A percentile compares a stretch with the other conserved stretches of the same genome.
These are phyloP conservation scores for Kalaharituber pfeilii DNA, from an alignment of 2,329 filamentous ascomycete genomes.

Conservation along the genomic window DNA sequence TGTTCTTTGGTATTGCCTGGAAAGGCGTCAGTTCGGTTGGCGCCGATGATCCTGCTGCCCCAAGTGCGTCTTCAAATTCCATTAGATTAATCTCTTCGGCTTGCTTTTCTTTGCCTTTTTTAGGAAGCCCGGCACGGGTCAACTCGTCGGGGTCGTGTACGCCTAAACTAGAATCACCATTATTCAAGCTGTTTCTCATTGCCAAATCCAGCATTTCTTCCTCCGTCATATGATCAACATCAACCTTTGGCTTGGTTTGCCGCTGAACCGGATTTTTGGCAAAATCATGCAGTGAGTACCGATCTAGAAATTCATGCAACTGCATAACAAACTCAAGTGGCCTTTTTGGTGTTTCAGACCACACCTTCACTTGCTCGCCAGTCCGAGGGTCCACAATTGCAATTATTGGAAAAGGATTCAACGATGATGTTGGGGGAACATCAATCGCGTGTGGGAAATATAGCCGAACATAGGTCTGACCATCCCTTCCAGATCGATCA, in stretches of 20 bases:
- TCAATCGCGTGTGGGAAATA: slow-evolving; percentile 56
- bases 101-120: slow-evolving; percentile 39
- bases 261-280: slow-evolving; percentile 70
- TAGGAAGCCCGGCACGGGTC: slow-evolving; percentile 44
- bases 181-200: slow-evolving; percentile 54
- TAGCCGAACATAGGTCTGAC: slow-evolving; percentile 69
- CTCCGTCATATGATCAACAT: slow-evolving; percentile 80
- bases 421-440: slow-evolving; percentile 5
- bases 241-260: slow-evolving; percentile 55
- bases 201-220: slow-evolving; percentile 96
- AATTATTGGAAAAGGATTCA: slow-evolving; percentile 81
- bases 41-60: slow-evolving; percentile 17
- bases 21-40: slow-evolving; percentile 33
- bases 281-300: slow-evolving; percentile 74
- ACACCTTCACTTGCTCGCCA: slow-evolving; percentile 91
- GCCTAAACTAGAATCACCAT: slow-evolving; percentile 27
- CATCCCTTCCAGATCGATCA: slow-evolving; percentile 63
- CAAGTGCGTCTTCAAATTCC: slow-evolving; percentile 25
- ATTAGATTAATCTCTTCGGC: slow-evolving; percentile 28
- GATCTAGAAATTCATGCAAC: slow-evolving; percentile 87
- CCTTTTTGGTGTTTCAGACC: slow-evolving; percentile 66
- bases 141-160: slow-evolving; percentile 72
- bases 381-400: slow-evolving; percentile 90
- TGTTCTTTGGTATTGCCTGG: slow-evolving; percentile 50
- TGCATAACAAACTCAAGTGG: slow-evolving; percentile 74